phyloP scores from a whole-genome alignment of 2,329 filamentous ascomycete species.

The Leptoxyphium fumago region DNA sequence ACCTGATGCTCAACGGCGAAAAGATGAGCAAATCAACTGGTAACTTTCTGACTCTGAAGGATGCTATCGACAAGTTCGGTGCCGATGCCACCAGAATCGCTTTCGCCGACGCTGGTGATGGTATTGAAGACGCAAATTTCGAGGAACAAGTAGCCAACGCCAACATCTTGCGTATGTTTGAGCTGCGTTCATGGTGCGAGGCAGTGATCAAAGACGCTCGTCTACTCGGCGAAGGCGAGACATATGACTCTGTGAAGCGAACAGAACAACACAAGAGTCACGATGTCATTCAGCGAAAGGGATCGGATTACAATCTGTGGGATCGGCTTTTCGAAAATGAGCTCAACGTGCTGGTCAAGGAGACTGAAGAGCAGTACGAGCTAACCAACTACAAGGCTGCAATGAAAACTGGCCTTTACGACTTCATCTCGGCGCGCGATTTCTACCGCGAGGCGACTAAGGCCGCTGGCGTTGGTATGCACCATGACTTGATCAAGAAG shows the following conservation, averaged over 20 bases:
- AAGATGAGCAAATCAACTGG: constrained; percentile 98
- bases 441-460: constrained; percentile 75
- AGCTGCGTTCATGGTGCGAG: constrained; percentile 82
- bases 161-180: constrained; percentile 73
- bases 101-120: constrained; percentile 86
- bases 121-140: constrained; percentile 91
- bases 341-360: constrained; percentile 66
- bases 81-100: constrained; percentile 85
- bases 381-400: constrained; percentile 71
- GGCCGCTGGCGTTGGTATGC: constrained; percentile 70
- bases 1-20: constrained; percentile 85
- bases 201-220: constrained; percentile 55
- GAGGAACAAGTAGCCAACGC: constrained; percentile 90
- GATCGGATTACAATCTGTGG: constrained; percentile 54
- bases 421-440: constrained; percentile 77
- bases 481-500: constrained; percentile 60
- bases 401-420: constrained; percentile 73
- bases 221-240: constrained; percentile 27
- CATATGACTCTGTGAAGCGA: constrained; percentile 27
- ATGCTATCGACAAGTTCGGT: constrained; percentile 81
- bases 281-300: constrained; percentile 56
- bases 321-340: constrained; percentile 89
- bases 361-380: constrained; percentile 65
- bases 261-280: constrained; percentile 31
- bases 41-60: constrained; percentile 85